Evolutionary conservation across 352 stramenopile genomes (phyloP).

Genomic region (Phytophthora sp.): DNA sequence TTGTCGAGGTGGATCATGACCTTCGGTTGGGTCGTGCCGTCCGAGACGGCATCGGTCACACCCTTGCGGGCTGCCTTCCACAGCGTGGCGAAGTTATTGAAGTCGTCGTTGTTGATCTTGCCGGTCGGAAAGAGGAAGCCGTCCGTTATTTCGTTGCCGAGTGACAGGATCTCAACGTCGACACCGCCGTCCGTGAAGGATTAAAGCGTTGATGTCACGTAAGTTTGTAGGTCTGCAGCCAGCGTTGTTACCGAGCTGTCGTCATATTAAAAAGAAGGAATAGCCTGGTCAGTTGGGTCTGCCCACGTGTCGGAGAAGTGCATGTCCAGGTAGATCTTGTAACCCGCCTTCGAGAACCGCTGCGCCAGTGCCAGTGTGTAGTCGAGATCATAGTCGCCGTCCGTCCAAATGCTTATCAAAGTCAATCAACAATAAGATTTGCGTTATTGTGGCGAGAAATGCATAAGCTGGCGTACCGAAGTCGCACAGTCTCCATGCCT

Average conservation of each 20-base stretch:
- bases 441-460: too few species aligned
- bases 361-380: conserved; percentile 32
- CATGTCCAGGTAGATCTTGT: conserved; percentile 44
- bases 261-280: conserved; percentile 24
- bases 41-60: conserved; percentile 30
- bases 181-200: conserved; percentile 32
- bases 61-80: conserved; percentile 36
- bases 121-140: conserved; percentile 34
- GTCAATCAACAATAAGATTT: not conserved
- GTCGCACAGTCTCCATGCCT: conserved; percentile 28
- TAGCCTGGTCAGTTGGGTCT: conserved; percentile 16
- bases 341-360: conserved; percentile 34
- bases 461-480: conserved; percentile 5
- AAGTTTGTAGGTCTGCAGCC: conserved; percentile 10
- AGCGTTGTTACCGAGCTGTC: conserved; percentile 20
- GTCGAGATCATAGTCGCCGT: conserved; percentile 19
- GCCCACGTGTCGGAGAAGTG: conserved; percentile 45
- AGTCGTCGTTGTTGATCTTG: conserved; percentile 29
- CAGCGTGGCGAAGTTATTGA: conserved; percentile 26
- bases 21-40: conserved; percentile 31
- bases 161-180: conserved; percentile 26
- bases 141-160: conserved; percentile 41
- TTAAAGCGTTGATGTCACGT: conserved; percentile 36
- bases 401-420: conserved; percentile 25
- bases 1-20: conserved; percentile 49